These are phyloP conservation scores for Rhizomucor pusillus DNA, from an alignment of 371 early-diverging fungal species.

Conservation along the genomic window DNA sequence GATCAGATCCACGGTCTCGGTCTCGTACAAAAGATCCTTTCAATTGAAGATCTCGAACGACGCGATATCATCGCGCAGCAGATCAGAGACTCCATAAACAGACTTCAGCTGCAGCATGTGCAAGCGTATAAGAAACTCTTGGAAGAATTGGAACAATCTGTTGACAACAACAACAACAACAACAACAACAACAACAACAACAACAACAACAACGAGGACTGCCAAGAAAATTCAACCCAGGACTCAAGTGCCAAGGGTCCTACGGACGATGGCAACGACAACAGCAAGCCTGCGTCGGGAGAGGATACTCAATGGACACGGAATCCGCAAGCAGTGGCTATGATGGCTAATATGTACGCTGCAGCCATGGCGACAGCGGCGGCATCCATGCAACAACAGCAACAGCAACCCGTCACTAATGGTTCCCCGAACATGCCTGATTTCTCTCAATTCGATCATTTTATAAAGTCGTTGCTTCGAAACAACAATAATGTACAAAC, in stretches of 20 bases:
- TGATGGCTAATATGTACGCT: slow-evolving; percentile 28
- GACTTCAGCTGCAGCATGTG: slow-evolving; percentile 54
- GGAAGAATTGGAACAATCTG: slow-evolving; percentile 55
- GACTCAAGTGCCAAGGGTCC: not conserved
- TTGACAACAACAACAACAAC: slow-evolving; percentile 7
- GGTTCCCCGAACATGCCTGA: slow-evolving; percentile 10
- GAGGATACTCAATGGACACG: slow-evolving; percentile 10
- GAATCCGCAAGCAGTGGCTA: slow-evolving; percentile 20
- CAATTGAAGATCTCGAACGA: slow-evolving; percentile 67
- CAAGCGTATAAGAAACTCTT: slow-evolving; percentile 73
- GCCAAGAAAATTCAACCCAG: too few species aligned
- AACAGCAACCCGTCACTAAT: slow-evolving; percentile 4
- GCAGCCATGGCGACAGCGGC: slow-evolving; percentile 20
- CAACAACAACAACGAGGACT: slow-evolving; percentile 11
- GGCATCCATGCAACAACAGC: slow-evolving; percentile 6
- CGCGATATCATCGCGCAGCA: slow-evolving; percentile 68
- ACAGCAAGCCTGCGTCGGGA: too few species aligned
- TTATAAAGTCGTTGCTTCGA: slow-evolving; percentile 16
- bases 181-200: slow-evolving; percentile 4
- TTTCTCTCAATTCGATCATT: slow-evolving; percentile 18
- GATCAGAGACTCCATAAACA: slow-evolving; percentile 50
- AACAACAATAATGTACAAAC: too few species aligned
- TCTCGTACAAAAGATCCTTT: slow-evolving; percentile 82
- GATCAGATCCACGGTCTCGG: slow-evolving; percentile 85
- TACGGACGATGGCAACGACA: not conserved